Evolutionary conservation across 2,329 filamentous ascomycete species (phyloP), one percentile per base, ranked within the genome.

Genomic region (Zymoseptoria passerinii): DNA sequence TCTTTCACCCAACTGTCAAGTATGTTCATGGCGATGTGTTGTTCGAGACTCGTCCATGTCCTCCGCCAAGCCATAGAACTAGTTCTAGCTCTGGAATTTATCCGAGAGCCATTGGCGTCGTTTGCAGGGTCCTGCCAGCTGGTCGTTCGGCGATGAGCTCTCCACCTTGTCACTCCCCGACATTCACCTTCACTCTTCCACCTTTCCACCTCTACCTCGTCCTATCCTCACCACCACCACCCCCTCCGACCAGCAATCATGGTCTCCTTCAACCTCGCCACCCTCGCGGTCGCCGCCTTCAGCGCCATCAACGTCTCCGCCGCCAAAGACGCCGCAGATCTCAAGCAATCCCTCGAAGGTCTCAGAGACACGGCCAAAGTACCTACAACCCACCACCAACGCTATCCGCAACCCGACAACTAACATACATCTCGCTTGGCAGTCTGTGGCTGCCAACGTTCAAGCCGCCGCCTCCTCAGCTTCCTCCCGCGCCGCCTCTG

Each of bases 191-290:
- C 35, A 40, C 35, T n/a, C n/a, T n/a, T n/a, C n/a, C n/a, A n/a
- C n/a, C n/a, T n/a, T n/a, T n/a, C n/a, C n/a, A n/a, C n/a, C n/a
- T n/a, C n/a, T n/a, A n/a, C n/a, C n/a, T n/a, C n/a, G n/a, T n/a
- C n/a, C n/a, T n/a, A n/a, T n/a, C n/a, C n/a, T 7, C 35, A 40
- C 35, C 35, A 40, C 35, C 9, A 13, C 35, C 35, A 13, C 35
- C 9, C n/a, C 49, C 19, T 5, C 19, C 49, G 23, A 50, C 19
- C 49, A 50, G 40, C 23, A 56, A 59, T 28, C 40, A 94, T 94
- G 89, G 83, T 86, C 77, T 83, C 82, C 71, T 81, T 89, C 75
- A 86, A 85, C 77, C 81, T 88, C 70, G 83, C 88, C 67, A 80
- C 87, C 60, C 77, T 92, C 68, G 85, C 86, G 67, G 76, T 92